Evolutionary conservation across 768 basidiomycete genomes (phyloP), one percentile per base, ranked within the genome.

Genomic region (Boletus sp.): DNA sequence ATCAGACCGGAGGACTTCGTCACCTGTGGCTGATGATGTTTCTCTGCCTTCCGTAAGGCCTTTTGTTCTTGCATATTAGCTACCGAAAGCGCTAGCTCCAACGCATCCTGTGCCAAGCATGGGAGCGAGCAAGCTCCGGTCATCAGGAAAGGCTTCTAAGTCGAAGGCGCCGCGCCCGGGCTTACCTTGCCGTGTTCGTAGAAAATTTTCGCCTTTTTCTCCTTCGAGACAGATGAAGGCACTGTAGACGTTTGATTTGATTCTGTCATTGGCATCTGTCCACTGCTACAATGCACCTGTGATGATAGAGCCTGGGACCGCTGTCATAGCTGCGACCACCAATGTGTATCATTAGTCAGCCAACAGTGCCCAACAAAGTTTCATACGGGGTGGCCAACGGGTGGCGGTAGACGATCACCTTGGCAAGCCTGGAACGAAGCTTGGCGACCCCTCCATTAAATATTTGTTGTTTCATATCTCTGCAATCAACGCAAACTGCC

Each of bases 71-170:
- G 77, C 15, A 59, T 64, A 35, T 65, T 65, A n/a, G 71, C 77
- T 65, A 84, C 80, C 37, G 75, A 75, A 57, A 71, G 63, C n/a
- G 82, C 83, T 12, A 84, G 67, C 50, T 68, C 68, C 56, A 81
- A 60, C 6, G 77, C 76, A 58, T 82, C 80, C 83, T 83, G 60
- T 54, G 54, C n/a, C n/a, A n/a, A 45, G 47, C 40, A 53, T 58
- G 52, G 55, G 56, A 56, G 48, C 54, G 48, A 53, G 56, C 58
- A 62, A 62, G 59, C 11, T 40, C 60, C 55, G 53, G 58, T 61
- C 61, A 68, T 62, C 62, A 64, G 47, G 58, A 64, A n/a, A 42
- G n/a, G 10, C 53, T 51, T 52, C 60, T 40, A 57, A 39, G 44
- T 54, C 61, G 41, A 59, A 40, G 45, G 55, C 52, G 56, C 24